Base-by-base conservation (phyloP, 129 eudicot genomes). In the Flaveria robusta region DNA sequence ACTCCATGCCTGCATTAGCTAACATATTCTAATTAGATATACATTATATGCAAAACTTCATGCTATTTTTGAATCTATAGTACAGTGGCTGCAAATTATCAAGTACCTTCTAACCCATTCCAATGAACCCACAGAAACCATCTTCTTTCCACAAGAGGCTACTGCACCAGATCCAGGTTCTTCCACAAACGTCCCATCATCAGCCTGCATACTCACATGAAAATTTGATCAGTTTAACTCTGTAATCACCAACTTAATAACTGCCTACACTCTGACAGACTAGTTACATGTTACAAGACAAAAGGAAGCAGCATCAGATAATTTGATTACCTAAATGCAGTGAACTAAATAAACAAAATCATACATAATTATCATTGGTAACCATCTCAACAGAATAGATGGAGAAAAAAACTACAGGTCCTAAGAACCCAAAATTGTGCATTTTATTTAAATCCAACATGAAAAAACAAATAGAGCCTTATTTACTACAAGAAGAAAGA, bases 101-200 rank as follows among this genome's bases (percentile, higher is more conserved):
- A 29, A 20, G 63, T 87, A 91, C 97, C 99, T 89, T 82, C 83
- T 74, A 68, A 95, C 92, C 99, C 99, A 95, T 56, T 95, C 96
- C 59, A 95, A 71, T 24, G 96, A 84, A 68, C 99, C 99, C 83
- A 95, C 94, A 67, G 97, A 86, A 63, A 95, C 92, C 66, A 62
- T 85, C 77, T 81, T 95, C 26, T 82, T 81, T 74, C 75, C 96
- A 83, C 92, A 74, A 68, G 88, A 89, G 68, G 96, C 99, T 66
- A 89, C 89, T 22, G 97, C 99, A 86, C 99, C 97, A 76, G 97
- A 95, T 64, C 99, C 99, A 37, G 99, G 99, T 87, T 95, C 97
- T 87, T 95, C 99, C 73, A 78, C 73, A 82, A 83, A 95, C 12
- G 94, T 91, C 73, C 97, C 97, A 84, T 91, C 99, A 42, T 62